A percentile compares a stretch with the other conserved stretches of the same genome.
phyloP scores from a whole-genome alignment of 169 alveolate species.

The Plasmodium blacklocki region DNA sequence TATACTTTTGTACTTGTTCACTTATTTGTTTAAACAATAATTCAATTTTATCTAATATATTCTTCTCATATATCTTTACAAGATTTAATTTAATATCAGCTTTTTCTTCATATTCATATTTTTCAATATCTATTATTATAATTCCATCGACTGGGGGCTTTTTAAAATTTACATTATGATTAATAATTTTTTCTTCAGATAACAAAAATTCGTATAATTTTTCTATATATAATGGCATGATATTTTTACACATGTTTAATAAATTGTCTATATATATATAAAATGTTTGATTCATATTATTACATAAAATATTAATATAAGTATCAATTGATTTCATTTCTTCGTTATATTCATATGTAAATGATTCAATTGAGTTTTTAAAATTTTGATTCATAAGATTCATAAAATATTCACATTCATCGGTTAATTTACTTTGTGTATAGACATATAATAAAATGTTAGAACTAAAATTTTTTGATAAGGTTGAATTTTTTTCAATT shows the following conservation, averaged over 20 bases:
- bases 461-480: conserved; percentile 37
- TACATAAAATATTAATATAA: conserved; percentile 36
- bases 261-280: conserved; percentile 12
- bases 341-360: conserved; percentile 18
- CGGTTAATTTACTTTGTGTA: conserved; percentile 66
- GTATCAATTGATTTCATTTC: conserved; percentile 20
- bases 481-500: conserved; percentile 44
- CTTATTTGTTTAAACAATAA: not conserved
- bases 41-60: not conserved
- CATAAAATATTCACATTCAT: conserved; percentile 66
- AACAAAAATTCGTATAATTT: conserved; percentile 33
- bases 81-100: not conserved
- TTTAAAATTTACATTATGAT: conserved; percentile 31
- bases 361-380: conserved; percentile 45
- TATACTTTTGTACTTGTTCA: not conserved
- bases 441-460: conserved; percentile 44
- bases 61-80: not conserved
- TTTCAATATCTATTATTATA: not conserved
- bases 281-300: conserved; percentile 46
- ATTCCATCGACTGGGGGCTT: conserved; percentile 31
- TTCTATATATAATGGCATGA: conserved; percentile 32
- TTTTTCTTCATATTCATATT: not conserved
- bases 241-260: conserved; percentile 20
- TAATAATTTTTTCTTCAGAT: conserved; percentile 24
- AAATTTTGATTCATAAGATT: conserved; percentile 54